Evolutionary conservation across 73 alveolate genomes (phyloP).

Genomic region (Tetrahymena elliotti): DNA sequence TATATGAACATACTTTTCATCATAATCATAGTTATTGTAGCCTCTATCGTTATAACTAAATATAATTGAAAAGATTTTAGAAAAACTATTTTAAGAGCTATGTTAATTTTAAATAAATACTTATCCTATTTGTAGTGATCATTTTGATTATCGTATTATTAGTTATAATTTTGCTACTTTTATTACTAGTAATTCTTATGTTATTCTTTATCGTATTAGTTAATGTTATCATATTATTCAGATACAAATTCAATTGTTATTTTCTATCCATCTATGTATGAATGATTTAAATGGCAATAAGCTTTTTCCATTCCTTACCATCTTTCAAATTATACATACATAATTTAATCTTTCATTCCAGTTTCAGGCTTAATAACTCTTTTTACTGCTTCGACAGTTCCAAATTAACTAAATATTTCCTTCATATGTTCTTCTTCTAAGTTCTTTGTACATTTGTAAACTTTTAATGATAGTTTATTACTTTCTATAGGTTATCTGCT

Average conservation of each 20-base stretch:
- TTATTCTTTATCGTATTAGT: neutral
- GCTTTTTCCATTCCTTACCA: neutral
- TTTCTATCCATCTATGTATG: neutral
- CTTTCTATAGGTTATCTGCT: neutral
- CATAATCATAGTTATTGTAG: neutral
- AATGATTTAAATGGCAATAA: neutral
- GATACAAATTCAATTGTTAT: neutral
- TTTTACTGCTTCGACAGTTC: neutral
- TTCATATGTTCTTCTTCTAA: neutral
- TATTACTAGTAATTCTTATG: neutral
- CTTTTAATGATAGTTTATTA: neutral
- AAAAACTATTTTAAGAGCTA: neutral
- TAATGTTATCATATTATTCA: neutral
- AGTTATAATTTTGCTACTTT: neutral
- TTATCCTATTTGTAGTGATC: neutral
- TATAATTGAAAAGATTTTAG: neutral
- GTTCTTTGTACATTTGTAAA: neutral
- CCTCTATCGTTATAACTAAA: neutral
- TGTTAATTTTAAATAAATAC: neutral
- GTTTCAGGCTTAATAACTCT: neutral
- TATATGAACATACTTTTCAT: neutral
- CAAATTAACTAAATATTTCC: neutral
- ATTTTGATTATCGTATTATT: neutral
- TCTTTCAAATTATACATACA: neutral
- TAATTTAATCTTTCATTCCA: neutral